Base-by-base conservation (phyloP, 2,329 filamentous ascomycete species). In the Chrysoporthe cubensis region DNA sequence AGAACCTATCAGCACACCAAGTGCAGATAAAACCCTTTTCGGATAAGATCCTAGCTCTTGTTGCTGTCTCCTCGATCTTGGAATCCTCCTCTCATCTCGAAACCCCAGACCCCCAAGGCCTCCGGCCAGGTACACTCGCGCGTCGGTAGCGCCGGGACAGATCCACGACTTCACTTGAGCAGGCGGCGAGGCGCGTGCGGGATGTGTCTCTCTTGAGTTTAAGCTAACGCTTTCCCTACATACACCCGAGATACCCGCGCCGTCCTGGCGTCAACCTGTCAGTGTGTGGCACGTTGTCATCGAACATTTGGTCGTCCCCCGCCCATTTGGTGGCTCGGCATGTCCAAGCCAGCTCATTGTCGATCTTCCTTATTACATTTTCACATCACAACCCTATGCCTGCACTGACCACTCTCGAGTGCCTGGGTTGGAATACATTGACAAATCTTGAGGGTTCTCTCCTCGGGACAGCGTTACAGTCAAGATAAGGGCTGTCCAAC, bases 401-500 rank as follows among this genome's bases (percentile, higher is more conserved):
- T 13, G 21, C n/a, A 52, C 11, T 26, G 46, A 2, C 46, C 46
- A 52, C 61, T 14, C 32, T 43, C 61, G 18, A 52, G 4, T 63
- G 26, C 14, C 34, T 21, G 9, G 34, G 7, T 54, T 16, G 21
- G 18, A 37, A 18, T 54, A 26, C 26, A 16, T 32, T 57, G 21
- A 18, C 14, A 44, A 42, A 37, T 43, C n/a, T 62, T 40, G 52
- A 26, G 18, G 18, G 4, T 32, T 9, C 50, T 6, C 52, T 44
- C 50, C 52, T 48, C 26, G 21, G 42, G 26, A 43, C 32, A 64
- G 42, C 21, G 50, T 44, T 46, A 44, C 40, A 57, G 62, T 64
- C 62, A 57, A 44, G 62, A 64, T 64, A 64, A 64, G 62, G 40
- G 42, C 50, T 54, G 18, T 56, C 61, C 42, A 57, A 44, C 50